A percentile compares a stretch with the other conserved stretches of the same genome.
Evolutionary conservation across 345 rosid species (phyloP).

Genomic region (Boechera stricta): DNA sequence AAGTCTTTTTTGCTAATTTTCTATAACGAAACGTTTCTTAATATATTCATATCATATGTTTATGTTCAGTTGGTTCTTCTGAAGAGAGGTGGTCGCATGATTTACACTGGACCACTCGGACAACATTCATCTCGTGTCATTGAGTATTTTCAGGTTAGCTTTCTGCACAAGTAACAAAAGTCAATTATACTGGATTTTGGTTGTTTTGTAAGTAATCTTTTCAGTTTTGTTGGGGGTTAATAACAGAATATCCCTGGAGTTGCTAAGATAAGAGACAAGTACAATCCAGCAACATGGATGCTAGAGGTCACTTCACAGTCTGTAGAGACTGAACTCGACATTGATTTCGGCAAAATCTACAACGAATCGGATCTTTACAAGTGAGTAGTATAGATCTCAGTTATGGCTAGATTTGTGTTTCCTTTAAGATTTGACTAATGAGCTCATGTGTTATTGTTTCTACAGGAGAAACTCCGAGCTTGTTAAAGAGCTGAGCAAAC

Average conservation of each 20-base stretch:
- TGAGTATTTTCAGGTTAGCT: conserved; percentile 73
- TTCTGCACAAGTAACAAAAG: conserved; percentile 16
- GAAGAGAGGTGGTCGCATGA: conserved; percentile 71
- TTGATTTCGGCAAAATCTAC: conserved; percentile 67
- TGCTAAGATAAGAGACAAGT: conserved; percentile 61
- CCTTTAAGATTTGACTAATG: neutral
- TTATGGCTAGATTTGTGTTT: neutral
- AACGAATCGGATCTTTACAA: conserved; percentile 51
- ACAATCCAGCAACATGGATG: conserved; percentile 91
- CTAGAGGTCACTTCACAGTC: conserved; percentile 69
- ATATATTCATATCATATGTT: neutral
- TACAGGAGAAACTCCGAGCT: conserved; percentile 57
- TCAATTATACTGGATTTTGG: neutral
- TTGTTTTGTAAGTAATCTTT: neutral
- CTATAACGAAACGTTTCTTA: neutral
- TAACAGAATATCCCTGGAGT: conserved; percentile 63
- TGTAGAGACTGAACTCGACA: conserved; percentile 61
- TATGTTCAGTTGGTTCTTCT: conserved; percentile 64
- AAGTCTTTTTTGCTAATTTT: no score
- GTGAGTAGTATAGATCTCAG: conserved; percentile 48
- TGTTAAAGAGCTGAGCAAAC: conserved; percentile 55
- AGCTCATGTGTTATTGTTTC: conserved; percentile 2
- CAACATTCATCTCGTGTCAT: conserved; percentile 59
- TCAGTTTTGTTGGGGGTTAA: neutral
- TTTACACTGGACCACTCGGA: conserved; percentile 78